Evolutionary conservation across 441 rosid species (phyloP).

Genomic region (Populus hybrid): DNA sequence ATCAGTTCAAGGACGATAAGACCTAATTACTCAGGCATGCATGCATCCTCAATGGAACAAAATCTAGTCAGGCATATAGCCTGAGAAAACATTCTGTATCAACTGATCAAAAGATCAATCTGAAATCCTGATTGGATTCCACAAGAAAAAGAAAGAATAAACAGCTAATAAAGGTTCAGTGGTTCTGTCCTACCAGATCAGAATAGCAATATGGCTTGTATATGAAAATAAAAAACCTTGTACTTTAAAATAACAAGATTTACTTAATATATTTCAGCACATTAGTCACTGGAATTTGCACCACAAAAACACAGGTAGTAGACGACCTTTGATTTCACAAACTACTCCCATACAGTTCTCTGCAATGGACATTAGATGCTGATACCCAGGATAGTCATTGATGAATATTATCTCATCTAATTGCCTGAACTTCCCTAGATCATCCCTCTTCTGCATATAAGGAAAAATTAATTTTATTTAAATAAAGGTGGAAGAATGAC

Average conservation of each 20-base stretch:
- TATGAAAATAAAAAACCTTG: neutral
- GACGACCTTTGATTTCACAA: slow-evolving; percentile 78
- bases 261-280: neutral
- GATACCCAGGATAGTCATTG: slow-evolving; percentile 68
- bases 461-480: neutral
- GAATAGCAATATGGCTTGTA: neutral
- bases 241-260: neutral
- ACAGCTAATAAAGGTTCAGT: neutral
- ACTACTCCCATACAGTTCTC: slow-evolving; percentile 72
- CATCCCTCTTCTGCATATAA: slow-evolving; percentile 69
- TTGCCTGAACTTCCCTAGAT: slow-evolving; percentile 84
- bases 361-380: slow-evolving; percentile 49
- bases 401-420: slow-evolving; percentile 76
- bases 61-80: neutral
- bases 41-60: neutral
- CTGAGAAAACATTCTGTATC: neutral
- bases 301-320: slow-evolving; percentile 14
- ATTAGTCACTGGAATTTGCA: slow-evolving; percentile 1
- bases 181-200: neutral
- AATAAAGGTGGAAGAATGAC: neutral
- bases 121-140: neutral
- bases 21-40: slow-evolving; percentile 3
- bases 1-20: neutral
- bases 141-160: neutral
- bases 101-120: neutral